These are phyloP conservation scores for Grifola frondosa DNA, from an alignment of 1,284 basidiomycete genomes.

Conservation along the genomic window DNA sequence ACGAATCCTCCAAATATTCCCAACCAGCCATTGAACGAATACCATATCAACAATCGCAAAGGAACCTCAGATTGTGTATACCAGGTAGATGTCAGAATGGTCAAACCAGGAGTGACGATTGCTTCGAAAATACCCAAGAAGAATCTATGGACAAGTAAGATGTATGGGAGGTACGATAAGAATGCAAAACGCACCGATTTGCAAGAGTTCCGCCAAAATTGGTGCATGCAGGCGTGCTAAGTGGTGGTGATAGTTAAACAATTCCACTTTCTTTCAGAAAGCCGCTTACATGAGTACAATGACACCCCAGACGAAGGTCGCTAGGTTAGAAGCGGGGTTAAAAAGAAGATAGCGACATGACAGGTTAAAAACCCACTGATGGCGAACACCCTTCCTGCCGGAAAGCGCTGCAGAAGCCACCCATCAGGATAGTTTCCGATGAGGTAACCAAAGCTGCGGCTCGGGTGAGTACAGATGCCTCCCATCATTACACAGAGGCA, in stretches of 20 bases:
- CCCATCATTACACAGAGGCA: background rate
- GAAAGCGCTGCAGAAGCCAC: slow-evolving; percentile 22
- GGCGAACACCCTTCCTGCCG: slow-evolving; percentile 19
- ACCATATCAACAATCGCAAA: slow-evolving; percentile 21
- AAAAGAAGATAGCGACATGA: background rate
- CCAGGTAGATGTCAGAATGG: slow-evolving; percentile 22
- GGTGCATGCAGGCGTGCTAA: slow-evolving; percentile 17
- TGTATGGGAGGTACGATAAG: too few relatives aligned
- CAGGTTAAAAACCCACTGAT: slow-evolving; percentile 11
- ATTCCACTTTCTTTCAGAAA: rapidly evolving
- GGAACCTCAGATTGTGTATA: slow-evolving; percentile 22
- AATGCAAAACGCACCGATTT: slow-evolving; percentile 11
- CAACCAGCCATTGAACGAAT: slow-evolving; percentile 24
- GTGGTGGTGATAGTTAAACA: background rate
- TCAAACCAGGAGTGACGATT: slow-evolving; percentile 21
- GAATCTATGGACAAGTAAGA: slow-evolving; percentile 8
- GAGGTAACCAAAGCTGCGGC: slow-evolving; percentile 18
- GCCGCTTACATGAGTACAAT: slow-evolving; percentile 14
- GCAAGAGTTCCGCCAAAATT: slow-evolving; percentile 18
- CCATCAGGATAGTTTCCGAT: slow-evolving; percentile 22
- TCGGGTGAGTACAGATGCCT: background rate
- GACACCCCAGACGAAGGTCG: slow-evolving; percentile 19
- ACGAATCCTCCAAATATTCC: slow-evolving; percentile 24
- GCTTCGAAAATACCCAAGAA: slow-evolving; percentile 23
- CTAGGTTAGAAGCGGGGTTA: slow-evolving; percentile 2